These are phyloP conservation scores for Usnea hakonensis DNA, from an alignment of 495 filamentous ascomycete genomes.

Conservation along the genomic window DNA sequence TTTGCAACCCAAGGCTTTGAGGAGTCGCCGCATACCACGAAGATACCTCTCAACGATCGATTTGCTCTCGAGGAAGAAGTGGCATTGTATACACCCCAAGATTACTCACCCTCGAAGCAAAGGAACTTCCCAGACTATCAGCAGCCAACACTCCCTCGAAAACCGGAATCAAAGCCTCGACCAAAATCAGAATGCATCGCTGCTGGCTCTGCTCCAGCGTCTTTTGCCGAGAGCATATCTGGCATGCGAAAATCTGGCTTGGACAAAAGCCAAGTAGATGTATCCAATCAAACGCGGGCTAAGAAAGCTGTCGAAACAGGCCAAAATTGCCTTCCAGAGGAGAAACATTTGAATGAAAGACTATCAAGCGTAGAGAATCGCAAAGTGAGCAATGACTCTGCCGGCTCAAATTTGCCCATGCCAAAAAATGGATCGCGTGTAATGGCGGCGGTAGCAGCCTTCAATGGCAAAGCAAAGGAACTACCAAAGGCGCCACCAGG, in stretches of 20 bases:
- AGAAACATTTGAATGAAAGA: not conserved
- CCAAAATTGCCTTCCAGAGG: not conserved
- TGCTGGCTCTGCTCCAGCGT: conserved; percentile 30
- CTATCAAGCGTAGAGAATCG: not conserved
- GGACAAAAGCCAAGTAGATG: conserved; percentile 1
- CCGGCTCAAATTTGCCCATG: conserved; percentile 11
- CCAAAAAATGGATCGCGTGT: conserved; percentile 43
- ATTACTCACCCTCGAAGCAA: conserved; percentile 58
- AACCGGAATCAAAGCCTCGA: conserved; percentile 34
- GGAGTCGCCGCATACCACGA: conserved; percentile 32
- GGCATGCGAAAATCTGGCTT: conserved; percentile 11
- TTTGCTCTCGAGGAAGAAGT: conserved; percentile 49
- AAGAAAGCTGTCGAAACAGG: conserved; percentile 23
- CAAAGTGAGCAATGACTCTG: conserved; percentile 5
- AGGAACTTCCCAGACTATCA: conserved; percentile 54
- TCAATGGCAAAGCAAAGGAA: conserved; percentile 41
- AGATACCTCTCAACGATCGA: conserved; percentile 34
- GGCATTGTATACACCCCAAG: conserved; percentile 51
- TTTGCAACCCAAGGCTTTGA: conserved; percentile 47
- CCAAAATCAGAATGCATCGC: conserved; percentile 48
- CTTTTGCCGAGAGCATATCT: conserved; percentile 18
- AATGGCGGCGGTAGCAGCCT: conserved; percentile 57
- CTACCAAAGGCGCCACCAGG: conserved; percentile 32
- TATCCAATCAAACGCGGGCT: conserved; percentile 25
- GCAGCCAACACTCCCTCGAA: conserved; percentile 46